Base-by-base conservation (phyloP, 805 yeast species). In the Candida gorgasii region DNA sequence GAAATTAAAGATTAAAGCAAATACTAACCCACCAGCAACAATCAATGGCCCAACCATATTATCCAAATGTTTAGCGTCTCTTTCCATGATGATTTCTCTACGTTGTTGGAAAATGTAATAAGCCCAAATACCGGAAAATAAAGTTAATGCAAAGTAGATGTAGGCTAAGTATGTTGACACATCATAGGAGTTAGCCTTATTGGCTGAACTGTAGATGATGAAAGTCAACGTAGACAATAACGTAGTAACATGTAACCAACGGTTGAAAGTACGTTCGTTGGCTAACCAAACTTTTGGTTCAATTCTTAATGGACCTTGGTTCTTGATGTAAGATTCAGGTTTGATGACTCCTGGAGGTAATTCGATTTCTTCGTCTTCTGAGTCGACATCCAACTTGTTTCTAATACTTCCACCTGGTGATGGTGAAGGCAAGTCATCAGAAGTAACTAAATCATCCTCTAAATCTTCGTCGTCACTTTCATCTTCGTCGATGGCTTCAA, bases 221-320 rank as follows among this genome's bases (percentile, higher is more conserved):
- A 90, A 89, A 0, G 98, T 89, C 54, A 93, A 68, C 0, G 90
- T 82, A 15, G 96, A 82, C 52, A 93, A 74, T 59, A 93, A 70
- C 0, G 95, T 80, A 11, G 95, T 86, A 16, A 92, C 92, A 50
- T 85, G 89, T 51, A 93, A 73, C 99, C 99, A 93, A 64, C 95
- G 79, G 72, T 88, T 84, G 69, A 90, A 92, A 3, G 99, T 93
- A 63, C 99, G 84, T 69, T 93, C 99, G 59, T 93, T 93, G 20
- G 99, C 99, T 50, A 93, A 75, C 97, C 98, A 93, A 11, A 93
- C 99, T 60, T 93, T 93, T 22, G 98, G 95, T 69, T 93, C 99
- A 45, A 93, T 90, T 65, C 86, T 89, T 43, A 89, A 79, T 1
- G 97, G 93, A 6, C 97, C 96, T 19, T 90, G 83, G 61, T 89